phyloP scores from a whole-genome alignment of 176 grass and related monocot genomes.

The Urochloa ruziziensis region DNA sequence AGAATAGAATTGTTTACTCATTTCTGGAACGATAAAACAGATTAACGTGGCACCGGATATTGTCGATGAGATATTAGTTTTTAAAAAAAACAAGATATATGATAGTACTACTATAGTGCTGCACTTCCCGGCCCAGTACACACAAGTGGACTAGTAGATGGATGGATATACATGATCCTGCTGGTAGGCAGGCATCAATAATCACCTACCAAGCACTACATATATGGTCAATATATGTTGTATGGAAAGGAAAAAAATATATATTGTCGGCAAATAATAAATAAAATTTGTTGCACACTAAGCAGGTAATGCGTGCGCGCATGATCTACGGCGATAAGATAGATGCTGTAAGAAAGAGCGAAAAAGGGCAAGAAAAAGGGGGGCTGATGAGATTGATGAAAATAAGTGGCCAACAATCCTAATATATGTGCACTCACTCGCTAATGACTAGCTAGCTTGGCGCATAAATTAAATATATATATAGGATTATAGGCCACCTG shows the following conservation, averaged over 20 bases:
- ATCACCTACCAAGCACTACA: not conserved
- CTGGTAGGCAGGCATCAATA: not conserved
- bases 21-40: not conserved
- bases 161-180: not conserved
- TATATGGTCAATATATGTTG: not conserved
- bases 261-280: not conserved
- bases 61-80: not conserved
- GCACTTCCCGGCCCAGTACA: not conserved
- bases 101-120: not conserved
- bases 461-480: not conserved
- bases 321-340: not conserved
- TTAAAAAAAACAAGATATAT: not conserved
- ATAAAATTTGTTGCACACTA: not conserved
- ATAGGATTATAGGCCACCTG: conserved; percentile 12
- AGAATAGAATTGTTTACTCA: not conserved
- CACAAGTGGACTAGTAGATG: not conserved
- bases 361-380: not conserved
- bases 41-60: not conserved
- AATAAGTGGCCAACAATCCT: conserved; percentile 3
- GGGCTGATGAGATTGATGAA: not conserved
- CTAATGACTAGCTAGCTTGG: not conserved
- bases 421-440: not conserved
- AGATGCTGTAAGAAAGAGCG: not conserved
- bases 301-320: not conserved
- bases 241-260: not conserved